phyloP scores from a whole-genome alignment of 768 basidiomycete genomes.

The Cystofilobasidium bisporidii region DNA sequence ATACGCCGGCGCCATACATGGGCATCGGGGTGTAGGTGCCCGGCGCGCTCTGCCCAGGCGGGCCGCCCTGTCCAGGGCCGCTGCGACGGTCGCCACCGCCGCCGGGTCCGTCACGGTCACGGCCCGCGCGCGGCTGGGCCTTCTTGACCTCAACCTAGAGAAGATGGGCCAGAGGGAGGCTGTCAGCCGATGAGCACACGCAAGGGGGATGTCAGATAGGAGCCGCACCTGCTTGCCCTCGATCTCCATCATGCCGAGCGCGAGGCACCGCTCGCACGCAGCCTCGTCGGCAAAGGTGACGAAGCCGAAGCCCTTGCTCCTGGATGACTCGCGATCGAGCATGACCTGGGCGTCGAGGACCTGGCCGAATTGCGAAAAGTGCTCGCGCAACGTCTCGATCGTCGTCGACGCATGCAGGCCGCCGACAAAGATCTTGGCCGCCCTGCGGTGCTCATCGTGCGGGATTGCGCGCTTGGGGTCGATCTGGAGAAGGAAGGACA shows the following conservation, averaged over 20 bases:
- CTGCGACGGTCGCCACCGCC: not conserved
- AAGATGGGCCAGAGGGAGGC: slow-evolving; percentile 3
- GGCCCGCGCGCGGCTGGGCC: slow-evolving; percentile 65
- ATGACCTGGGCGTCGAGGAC: slow-evolving; percentile 98
- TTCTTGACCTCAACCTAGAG: slow-evolving; percentile 89
- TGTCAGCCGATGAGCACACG: not conserved
- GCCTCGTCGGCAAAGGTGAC: slow-evolving; percentile 82
- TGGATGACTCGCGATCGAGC: slow-evolving; percentile 88
- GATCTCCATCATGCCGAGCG: slow-evolving; percentile 77
- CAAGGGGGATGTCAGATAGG: not conserved
- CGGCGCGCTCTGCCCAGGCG: slow-evolving; percentile 17
- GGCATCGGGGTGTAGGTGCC: slow-evolving; percentile 15
- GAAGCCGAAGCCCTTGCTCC: slow-evolving; percentile 89
- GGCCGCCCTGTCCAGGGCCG: slow-evolving; percentile 33
- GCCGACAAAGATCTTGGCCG: slow-evolving; percentile 81
- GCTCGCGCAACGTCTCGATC: slow-evolving; percentile 83
- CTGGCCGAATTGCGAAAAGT: slow-evolving; percentile 86
- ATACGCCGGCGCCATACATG: slow-evolving; percentile 13
- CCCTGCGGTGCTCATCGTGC: slow-evolving; percentile 79
- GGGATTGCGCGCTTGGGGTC: slow-evolving; percentile 99
- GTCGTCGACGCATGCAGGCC: slow-evolving; percentile 86
- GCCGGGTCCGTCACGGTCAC: slow-evolving; percentile 29
- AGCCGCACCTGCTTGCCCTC: slow-evolving; percentile 85
- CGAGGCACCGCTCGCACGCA: slow-evolving; percentile 70
- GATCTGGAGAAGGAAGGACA: slow-evolving; percentile 51